Evolutionary conservation across 2,329 filamentous ascomycete species (phyloP), one percentile per base, ranked within the genome.

Genomic region (Colletotrichum tamarilloi): DNA sequence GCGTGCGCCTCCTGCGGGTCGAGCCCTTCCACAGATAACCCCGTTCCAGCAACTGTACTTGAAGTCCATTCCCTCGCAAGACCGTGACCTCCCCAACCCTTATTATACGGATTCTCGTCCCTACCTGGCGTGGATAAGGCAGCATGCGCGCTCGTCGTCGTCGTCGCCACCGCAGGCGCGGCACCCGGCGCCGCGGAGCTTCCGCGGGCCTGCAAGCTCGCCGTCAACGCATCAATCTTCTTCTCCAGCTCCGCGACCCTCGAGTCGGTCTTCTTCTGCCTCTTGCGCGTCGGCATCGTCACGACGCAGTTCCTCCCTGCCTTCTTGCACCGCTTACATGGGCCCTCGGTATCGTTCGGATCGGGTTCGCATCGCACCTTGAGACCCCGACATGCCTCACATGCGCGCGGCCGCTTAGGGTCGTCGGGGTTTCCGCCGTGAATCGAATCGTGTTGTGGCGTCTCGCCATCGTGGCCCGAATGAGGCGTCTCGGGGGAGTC

Each of bases 221-320:
- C 94, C 8, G 94, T 97, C 80, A 98, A 81, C 9, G 93, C 94
- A 85, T 98, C 95, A 75, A 98, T 96, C 85, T 97, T 97, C 86
- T 93, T 95, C 86, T 98, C 95, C 64, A 98, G 87, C 85, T 98
- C 95, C 9, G 95, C 93, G 14, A 98, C 95, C 64, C 95, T 89
- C 76, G 91, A 96, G 81, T 97, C 95, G 67, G 94, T 95, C 87
- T 97, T 97, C 86, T 96, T 97, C 85, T 96, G 94, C 57, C 95
- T 88, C 84, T 97, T 97, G 53, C 94, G 82, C 35, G 87, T 90
- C 16, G 89, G 94, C 75, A 91, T 90, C 1, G 94, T 97, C 74
- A 95, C 92, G 53, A 95, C 85, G 80, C 95, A 97, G 75, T 87
- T 87, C 49, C 95, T 87, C n/a, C 91, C 90, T 3, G 94, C 93